Evolutionary conservation across 108 stramenopile genomes (phyloP).

Genomic region (Nitzschia sp.): DNA sequence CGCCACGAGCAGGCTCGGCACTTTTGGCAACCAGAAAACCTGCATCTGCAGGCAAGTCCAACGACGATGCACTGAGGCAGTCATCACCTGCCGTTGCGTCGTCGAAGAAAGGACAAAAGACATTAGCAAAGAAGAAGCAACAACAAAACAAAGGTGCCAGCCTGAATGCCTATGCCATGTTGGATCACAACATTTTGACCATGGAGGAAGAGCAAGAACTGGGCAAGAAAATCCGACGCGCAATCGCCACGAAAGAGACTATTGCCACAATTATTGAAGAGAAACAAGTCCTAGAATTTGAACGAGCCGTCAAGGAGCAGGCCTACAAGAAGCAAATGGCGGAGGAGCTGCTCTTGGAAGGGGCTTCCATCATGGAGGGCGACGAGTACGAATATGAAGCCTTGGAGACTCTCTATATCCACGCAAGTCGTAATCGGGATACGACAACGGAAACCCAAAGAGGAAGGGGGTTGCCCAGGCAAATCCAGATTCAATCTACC

Average conservation of each 20-base stretch:
- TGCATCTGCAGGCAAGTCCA: no score
- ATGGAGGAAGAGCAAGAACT: slow-evolving; percentile 57
- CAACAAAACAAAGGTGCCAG: no score
- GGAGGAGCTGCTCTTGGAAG: neutral
- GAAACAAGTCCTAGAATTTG: slow-evolving; percentile 15
- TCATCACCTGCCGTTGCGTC: no score
- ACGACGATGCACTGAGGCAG: no score
- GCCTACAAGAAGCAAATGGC: neutral
- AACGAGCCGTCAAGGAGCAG: slow-evolving; percentile 6
- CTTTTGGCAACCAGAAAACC: no score
- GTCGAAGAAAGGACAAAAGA: no score
- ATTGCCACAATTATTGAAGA: slow-evolving; percentile 42
- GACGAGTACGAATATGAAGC: slow-evolving; percentile 12
- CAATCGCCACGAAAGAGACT: slow-evolving; percentile 38
- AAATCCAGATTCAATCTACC: neutral
- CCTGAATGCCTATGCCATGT: no score
- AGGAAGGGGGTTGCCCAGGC: no score
- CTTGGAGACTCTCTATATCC: slow-evolving; percentile 5
- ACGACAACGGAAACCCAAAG: neutral
- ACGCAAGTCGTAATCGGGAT: no score
- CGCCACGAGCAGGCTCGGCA: no score
- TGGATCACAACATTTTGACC: slow-evolving; percentile 71
- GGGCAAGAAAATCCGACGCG: slow-evolving; percentile 50
- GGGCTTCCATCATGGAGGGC: slow-evolving; percentile 12
- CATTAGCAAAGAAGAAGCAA: no score